Evolutionary conservation across 225 moss, liverwort and hornwort genomes (phyloP).

Genomic region (Ulota crispa): DNA sequence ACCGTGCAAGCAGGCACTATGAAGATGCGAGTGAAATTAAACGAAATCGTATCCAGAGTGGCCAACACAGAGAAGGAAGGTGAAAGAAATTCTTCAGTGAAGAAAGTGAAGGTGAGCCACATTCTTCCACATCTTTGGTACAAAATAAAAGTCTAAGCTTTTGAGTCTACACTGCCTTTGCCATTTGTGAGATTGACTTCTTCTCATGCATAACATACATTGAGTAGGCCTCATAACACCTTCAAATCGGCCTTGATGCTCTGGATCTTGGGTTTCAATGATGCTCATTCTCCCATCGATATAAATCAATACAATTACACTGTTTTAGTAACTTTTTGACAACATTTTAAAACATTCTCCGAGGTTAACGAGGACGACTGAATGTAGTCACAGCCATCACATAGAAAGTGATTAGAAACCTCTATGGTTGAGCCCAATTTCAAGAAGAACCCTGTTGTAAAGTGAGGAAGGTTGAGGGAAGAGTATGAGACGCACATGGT

Average conservation of each 20-base stretch:
- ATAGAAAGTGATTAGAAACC: too few relatives aligned
- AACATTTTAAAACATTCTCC: not conserved
- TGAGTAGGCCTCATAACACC: not conserved
- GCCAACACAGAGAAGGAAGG: slow-evolving; percentile 29
- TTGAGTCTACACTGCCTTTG: not conserved
- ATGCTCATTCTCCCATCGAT: not conserved
- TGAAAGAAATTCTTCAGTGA: slow-evolving; percentile 27
- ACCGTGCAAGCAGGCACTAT: slow-evolving; percentile 83
- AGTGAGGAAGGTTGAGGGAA: not conserved
- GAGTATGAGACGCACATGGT: not conserved
- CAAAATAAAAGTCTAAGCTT: not conserved
- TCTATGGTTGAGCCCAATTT: too few relatives aligned
- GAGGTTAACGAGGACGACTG: not conserved
- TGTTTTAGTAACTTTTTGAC: not conserved
- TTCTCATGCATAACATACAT: not conserved
- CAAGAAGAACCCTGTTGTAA: not conserved
- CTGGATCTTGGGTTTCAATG: not conserved
- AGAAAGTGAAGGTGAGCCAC: slow-evolving; percentile 49
- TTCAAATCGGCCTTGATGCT: not conserved
- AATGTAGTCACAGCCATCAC: not conserved
- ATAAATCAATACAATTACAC: not conserved
- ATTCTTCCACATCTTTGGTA: not conserved
- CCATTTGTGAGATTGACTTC: slow-evolving; percentile 12
- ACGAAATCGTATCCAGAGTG: slow-evolving; percentile 64
- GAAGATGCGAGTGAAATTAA: slow-evolving; percentile 85